A percentile compares a stretch with the other conserved stretches of the same genome.
Conservation (phyloP, 2,329 filamentous ascomycete genomes). For the Pestalotiopsis sp. region DNA sequence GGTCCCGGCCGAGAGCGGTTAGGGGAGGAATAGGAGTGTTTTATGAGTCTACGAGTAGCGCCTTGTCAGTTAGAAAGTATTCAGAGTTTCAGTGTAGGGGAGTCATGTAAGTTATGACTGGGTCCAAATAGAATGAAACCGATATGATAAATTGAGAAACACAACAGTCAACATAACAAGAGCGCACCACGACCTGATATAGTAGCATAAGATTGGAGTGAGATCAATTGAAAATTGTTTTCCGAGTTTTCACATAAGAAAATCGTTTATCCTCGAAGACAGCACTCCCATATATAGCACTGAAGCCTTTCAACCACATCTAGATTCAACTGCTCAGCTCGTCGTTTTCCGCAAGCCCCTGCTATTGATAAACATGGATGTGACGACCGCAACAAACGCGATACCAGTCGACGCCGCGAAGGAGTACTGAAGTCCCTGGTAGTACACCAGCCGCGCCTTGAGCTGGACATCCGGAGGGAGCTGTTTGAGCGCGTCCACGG, state of each 20-base stretch:
- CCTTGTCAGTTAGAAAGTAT: background rate
- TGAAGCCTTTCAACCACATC: background rate
- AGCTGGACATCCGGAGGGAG: constrained; percentile 59
- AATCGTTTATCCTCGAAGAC: too few relatives aligned
- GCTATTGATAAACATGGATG: constrained; percentile 46
- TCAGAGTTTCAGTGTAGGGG: background rate
- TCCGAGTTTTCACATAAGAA: too few relatives aligned
- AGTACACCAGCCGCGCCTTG: constrained; percentile 59
- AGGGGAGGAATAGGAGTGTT: background rate
- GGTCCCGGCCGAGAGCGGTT: background rate
- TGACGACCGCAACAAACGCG: constrained; percentile 48
- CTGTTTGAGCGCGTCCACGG: constrained; percentile 54
- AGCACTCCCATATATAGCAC: too few relatives aligned
- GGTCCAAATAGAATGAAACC: background rate
- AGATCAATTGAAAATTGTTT: too few relatives aligned
- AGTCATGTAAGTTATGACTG: background rate
- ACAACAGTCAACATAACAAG: too few relatives aligned
- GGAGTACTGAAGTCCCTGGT: constrained; percentile 56
- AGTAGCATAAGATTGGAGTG: too few relatives aligned
- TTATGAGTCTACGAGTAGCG: background rate
- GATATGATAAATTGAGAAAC: background rate
- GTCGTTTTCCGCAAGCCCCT: constrained; percentile 31
- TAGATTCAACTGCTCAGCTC: background rate
- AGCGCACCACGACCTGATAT: too few relatives aligned
- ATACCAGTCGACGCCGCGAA: constrained; percentile 57